Base-by-base conservation (phyloP, 1,139 yeast species). In the Saccharomyces hybrid region DNA sequence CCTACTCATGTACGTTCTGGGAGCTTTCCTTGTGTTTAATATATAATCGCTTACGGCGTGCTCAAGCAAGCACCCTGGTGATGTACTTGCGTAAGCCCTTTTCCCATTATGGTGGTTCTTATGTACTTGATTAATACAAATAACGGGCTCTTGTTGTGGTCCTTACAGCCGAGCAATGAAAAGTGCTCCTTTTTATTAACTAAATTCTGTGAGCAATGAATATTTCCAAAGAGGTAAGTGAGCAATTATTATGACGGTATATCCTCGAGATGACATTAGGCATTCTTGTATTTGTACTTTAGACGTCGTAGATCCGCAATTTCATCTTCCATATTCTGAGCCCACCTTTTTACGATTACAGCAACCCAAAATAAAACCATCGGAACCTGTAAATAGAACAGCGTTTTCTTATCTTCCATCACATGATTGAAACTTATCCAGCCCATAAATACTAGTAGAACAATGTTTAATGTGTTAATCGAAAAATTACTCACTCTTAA, bases 231-330 rank as follows among this genome's bases (percentile, higher is more conserved):
- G 23, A 20, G 23, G 23, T 20, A 20, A 20, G 5, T 2, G 25
- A 16, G 23, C 23, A 4, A 16, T 16, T 16, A 38, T 16, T 7
- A 4, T 14, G 9, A 38, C 5, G 3, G 1, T 38, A 2, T 14
- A 20, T 8, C 5, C 13, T 8, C 25, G 25, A 16, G 5, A 9
- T 16, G 13, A 38, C 3, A n/a, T 51, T 52, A 67, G 28, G 65
- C 70, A 51, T 59, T 64, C 50, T 67, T 67, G 55, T 65, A 67
- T 53, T 66, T 66, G 51, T 67, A 66, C 51, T 64, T 66, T 50
- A 65, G 52, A 4, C 54, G 50, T 41, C 69, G 56, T 48, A 67
- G 51, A 16, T 55, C 50, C 23, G 52, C 50, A 14, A 67, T 47
- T 47, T 65, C 69, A 11, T 47, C 49, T 9, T 63, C 63, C 51